A percentile compares a stretch with the other conserved stretches of the same genome.
phyloP scores from a whole-genome alignment of 2,329 filamentous ascomycete genomes.

The Seiridium cupressi region DNA sequence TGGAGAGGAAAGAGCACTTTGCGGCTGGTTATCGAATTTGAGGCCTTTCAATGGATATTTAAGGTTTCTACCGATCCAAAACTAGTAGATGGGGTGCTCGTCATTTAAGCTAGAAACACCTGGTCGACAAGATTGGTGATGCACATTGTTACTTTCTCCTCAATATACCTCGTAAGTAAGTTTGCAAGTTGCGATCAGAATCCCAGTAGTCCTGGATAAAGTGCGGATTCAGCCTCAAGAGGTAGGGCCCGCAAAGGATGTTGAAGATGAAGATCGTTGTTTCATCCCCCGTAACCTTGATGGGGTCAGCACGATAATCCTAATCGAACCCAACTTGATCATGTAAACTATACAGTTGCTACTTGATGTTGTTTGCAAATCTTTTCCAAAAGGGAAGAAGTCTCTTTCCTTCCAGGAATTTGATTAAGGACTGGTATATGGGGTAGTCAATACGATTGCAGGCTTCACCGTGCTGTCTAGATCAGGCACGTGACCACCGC shows the following conservation, averaged over 20 bases:
- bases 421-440: slow-evolving; percentile 15
- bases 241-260: slow-evolving; percentile 23
- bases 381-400: slow-evolving; percentile 22
- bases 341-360: slow-evolving; percentile 14
- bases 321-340: slow-evolving; percentile 11
- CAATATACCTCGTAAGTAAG: neutral
- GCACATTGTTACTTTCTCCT: neutral
- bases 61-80: slow-evolving; percentile 21
- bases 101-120: slow-evolving; percentile 11
- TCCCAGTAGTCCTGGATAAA: slow-evolving; percentile 22
- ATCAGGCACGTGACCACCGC: slow-evolving; percentile 17
- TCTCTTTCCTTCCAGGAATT: slow-evolving; percentile 21
- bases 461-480: slow-evolving; percentile 16
- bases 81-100: slow-evolving; percentile 14
- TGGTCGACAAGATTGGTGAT: neutral
- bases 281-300: slow-evolving; percentile 19
- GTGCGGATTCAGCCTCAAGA: slow-evolving; percentile 17
- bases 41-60: neutral
- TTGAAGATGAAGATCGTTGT: slow-evolving; percentile 17
- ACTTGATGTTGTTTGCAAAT: slow-evolving; percentile 18
- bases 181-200: slow-evolving; percentile 15
- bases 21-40: neutral
- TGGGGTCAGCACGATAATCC: slow-evolving; percentile 18
- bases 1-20: neutral
- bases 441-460: slow-evolving; percentile 21